phyloP scores from a whole-genome alignment of 2,329 filamentous ascomycete species.

The Taxawa tesnikishii region DNA sequence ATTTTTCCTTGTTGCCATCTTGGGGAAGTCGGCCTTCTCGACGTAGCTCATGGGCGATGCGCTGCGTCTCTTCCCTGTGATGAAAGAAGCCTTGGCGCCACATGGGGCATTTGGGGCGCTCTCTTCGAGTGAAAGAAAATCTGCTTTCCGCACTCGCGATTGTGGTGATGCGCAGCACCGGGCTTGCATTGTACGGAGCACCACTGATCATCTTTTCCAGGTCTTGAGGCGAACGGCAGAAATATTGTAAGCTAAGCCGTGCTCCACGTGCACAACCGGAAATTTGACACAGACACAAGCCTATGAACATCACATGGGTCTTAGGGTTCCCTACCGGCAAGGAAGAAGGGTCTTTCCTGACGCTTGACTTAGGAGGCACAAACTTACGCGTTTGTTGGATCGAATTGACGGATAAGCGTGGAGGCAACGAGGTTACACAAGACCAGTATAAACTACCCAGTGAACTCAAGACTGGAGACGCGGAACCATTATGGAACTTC shows the following conservation, averaged over 20 bases:
- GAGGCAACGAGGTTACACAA: constrained; percentile 90
- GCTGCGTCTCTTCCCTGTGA: too few species aligned
- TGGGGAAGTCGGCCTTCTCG: too few species aligned
- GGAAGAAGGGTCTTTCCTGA: constrained; percentile 78
- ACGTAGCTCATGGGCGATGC: constrained; percentile 17
- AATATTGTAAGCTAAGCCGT: constrained; percentile 59
- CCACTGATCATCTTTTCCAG: too few species aligned
- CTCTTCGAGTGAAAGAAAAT: too few species aligned
- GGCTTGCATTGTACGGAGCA: too few species aligned
- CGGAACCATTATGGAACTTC: constrained; percentile 88
- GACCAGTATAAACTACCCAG: constrained; percentile 94
- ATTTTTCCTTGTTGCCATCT: constrained; percentile 5
- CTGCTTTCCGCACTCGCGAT: too few species aligned
- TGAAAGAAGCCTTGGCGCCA: too few species aligned
- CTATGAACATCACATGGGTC: constrained; percentile 98
- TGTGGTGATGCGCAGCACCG: too few species aligned
- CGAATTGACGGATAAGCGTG: constrained; percentile 73
- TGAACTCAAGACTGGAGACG: constrained; percentile 75
- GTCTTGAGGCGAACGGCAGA: constrained; percentile 69
- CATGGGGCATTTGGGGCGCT: too few species aligned
- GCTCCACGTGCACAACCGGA: neutral
- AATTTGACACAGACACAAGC: constrained; percentile 37
- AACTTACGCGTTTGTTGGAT: constrained; percentile 94
- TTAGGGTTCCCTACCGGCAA: constrained; percentile 80
- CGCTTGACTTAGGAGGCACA: constrained; percentile 92